phyloP scores from a whole-genome alignment of 1,139 yeast species.

The Tardiomyces blankii region DNA sequence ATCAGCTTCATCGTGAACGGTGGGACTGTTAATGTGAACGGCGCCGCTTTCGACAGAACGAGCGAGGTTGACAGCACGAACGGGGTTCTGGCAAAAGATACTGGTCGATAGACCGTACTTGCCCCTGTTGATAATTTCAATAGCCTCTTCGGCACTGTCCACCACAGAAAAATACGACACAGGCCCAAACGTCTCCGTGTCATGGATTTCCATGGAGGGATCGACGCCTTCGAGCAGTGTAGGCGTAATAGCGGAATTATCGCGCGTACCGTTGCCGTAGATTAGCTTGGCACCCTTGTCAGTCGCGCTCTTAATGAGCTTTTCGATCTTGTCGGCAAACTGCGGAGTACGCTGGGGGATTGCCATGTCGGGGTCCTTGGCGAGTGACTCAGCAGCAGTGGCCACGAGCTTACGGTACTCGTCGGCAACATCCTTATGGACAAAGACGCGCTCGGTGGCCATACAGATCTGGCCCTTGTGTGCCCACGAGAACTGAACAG shows the following conservation, averaged over 20 bases:
- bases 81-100: conserved; percentile 33
- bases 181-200: conserved; percentile 34
- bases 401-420: conserved; percentile 36
- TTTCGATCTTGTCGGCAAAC: conserved; percentile 21
- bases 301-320: conserved; percentile 33
- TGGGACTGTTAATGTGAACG: conserved; percentile 39
- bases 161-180: conserved; percentile 30
- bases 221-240: no score
- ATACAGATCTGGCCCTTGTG: conserved; percentile 80
- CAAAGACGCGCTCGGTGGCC: conserved; percentile 70
- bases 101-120: conserved; percentile 36
- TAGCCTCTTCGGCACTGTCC: conserved; percentile 18
- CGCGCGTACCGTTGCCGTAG: conserved; percentile 13
- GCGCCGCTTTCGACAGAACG: conserved; percentile 34
- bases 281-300: conserved; percentile 32
- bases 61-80: conserved; percentile 31
- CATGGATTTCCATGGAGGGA: conserved; percentile 20
- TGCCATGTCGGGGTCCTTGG: conserved; percentile 40
- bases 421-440: conserved; percentile 65
- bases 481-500: conserved; percentile 51
- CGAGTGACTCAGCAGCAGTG: conserved; percentile 57
- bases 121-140: conserved; percentile 24
- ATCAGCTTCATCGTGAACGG: conserved; percentile 39
- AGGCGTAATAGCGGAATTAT: no score
- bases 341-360: conserved; percentile 23